phyloP scores from a whole-genome alignment of 805 yeast species.

The Starmerella asiatica region DNA sequence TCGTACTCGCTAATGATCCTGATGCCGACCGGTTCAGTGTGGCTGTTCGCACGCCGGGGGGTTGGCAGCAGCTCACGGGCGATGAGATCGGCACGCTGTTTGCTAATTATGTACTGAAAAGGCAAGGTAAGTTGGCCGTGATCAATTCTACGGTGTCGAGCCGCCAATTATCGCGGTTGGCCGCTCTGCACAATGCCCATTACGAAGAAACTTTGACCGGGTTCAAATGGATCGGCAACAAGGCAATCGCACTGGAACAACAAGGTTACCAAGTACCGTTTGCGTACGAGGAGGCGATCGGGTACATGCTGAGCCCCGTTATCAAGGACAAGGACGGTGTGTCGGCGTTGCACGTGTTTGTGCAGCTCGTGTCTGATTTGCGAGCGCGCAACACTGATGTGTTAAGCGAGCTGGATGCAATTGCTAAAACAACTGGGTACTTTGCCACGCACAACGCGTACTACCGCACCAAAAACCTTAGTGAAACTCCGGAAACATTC shows the following conservation, averaged over 20 bases:
- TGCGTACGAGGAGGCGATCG: constrained; percentile 92
- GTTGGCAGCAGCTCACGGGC: constrained; percentile 78
- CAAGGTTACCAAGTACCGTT: constrained; percentile 65
- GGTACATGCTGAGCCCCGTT: constrained; percentile 60
- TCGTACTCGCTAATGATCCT: constrained; percentile 86
- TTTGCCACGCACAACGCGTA: constrained; percentile 81
- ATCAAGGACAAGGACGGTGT: constrained; percentile 89
- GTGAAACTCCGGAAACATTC: constrained; percentile 44
- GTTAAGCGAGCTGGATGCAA: constrained; percentile 38
- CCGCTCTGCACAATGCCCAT: constrained; percentile 44
- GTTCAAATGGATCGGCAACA: constrained; percentile 93
- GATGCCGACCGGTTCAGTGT: constrained; percentile 91
- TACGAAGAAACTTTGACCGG: constrained; percentile 84
- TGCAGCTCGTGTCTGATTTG: constrained; percentile 54
- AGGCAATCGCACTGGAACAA: constrained; percentile 55
- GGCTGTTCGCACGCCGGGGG: constrained; percentile 41
- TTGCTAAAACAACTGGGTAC: constrained; percentile 58
- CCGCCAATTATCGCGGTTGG: constrained; percentile 60
- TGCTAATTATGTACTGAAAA: constrained; percentile 44
- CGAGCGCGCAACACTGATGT: constrained; percentile 2
- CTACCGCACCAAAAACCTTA: constrained; percentile 48
- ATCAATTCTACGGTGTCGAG: constrained; percentile 89
- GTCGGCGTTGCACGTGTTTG: constrained; percentile 60
- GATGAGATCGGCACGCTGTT: constrained; percentile 81
- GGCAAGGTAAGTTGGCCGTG: constrained; percentile 33